Evolutionary conservation across 2,329 filamentous ascomycete species (phyloP), one percentile per base, ranked within the genome.

Genomic region (Malbranchea cinnamomea): DNA sequence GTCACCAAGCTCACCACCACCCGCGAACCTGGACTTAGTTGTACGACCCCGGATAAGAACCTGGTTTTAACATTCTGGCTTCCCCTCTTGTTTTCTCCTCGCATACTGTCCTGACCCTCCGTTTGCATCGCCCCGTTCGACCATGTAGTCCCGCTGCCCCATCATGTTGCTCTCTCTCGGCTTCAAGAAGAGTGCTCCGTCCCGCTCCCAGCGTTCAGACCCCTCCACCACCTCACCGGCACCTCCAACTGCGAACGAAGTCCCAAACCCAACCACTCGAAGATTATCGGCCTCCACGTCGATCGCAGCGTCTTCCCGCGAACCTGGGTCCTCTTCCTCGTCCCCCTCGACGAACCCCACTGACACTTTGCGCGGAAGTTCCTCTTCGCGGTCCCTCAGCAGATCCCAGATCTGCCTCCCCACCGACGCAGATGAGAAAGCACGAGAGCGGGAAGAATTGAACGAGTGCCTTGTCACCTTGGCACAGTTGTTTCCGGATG

Each of bases 321-420:
- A 12, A 7, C 8, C 11, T 14, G 7, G 12, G 5, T 11, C 23
- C 26, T 6, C 40, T 27, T 24, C 40, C 23, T 40, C 40, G 16
- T 39, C 41, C 36, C 35, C 48, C 33, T 47, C 52, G 15, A 44
- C 52, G 14, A 57, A 56, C 8, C 46, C 61, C 25, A 48, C 42
- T 32, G 57, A 60, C 46, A 57, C 57, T 5, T 48, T 62, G 8
- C 54, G 57, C 33, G 56, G 52, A 33, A 59, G 61, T 30, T 57
- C 58, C 2, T 60, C 60, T 31, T 52, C 54, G 10, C 49, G 25
- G 11, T 25, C 19, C 17, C 26, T 29, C 18, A 24, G 37, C 26
- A 41, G 46, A 3, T 44, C 43, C 8, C 46, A 45, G 15, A 41
- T 50, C 23, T 48, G 46, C 25, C 32, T 39, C 27, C 20, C 32